Evolutionary conservation across 2,329 filamentous ascomycete genomes (phyloP), one percentile per base, ranked within the genome.

Genomic region (Madurella fahalii): DNA sequence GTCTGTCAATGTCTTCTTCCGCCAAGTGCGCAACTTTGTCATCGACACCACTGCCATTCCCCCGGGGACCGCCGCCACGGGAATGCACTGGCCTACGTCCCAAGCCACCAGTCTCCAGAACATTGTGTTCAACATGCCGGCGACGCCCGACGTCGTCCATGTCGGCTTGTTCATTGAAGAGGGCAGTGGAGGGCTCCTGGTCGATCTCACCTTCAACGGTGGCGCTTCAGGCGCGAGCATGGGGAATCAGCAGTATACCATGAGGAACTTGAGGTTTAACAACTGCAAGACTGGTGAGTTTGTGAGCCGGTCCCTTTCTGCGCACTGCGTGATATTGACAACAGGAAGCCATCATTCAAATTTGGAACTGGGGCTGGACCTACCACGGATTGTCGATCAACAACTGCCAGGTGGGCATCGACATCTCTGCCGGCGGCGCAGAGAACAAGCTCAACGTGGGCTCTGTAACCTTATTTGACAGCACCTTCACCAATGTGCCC

Each of bases 351-450:
- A 81, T 89, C 50, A 82, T 79, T 65, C 81, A 87, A 70, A 80
- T 85, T 60, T 90, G 87, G 86, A 80, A 87, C 69, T 90, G 86
- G 86, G 81, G 81, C 30, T 90, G 84, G 83, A 84, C 81, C 7
- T 82, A 86, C 70, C 82, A 83, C 63, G 80, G 78, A 2, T 64
- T 87, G 1, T 72, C 70, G 25, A 82, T 88, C 69, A 79, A 79
- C 67, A 78, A 83, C 66, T 83, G 81, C 61, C 70, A 71, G 4
- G 74, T 82, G 43, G 85, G 82, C 43, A 74, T 88, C 53, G 82
- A 87, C 64, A 82, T 88, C 69, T 70, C 69, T 0, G 78, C 74
- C 39, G 72, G 74, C 17, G 75, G 73, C 7, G 68, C 72, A 5
- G 13, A 37, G 30, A 74, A 74, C 37, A 64, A 64, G 59, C 78